phyloP scores from a whole-genome alignment of 768 basidiomycete species.

The Termitomyces titanicus region DNA sequence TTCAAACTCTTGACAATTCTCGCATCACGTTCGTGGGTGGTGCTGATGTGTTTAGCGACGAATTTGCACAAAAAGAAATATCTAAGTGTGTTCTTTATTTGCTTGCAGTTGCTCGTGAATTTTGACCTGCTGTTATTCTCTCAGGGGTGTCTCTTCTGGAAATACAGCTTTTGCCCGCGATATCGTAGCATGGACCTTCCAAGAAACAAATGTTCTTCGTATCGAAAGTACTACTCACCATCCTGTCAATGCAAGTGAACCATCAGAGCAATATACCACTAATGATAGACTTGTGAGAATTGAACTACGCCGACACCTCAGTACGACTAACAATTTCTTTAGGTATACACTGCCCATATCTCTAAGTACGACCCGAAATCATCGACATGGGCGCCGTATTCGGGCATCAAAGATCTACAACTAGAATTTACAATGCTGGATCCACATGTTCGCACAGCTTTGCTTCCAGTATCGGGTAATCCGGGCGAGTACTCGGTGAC shows the following conservation, averaged over 20 bases:
- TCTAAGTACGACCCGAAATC: slow-evolving; percentile 60
- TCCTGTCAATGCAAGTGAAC: slow-evolving; percentile 54
- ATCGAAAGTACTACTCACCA: slow-evolving; percentile 76
- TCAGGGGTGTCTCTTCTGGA: slow-evolving; percentile 59
- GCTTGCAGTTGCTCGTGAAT: not conserved
- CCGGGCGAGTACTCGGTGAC: slow-evolving; percentile 75
- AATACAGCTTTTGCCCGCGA: slow-evolving; percentile 76
- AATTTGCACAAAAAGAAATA: slow-evolving; percentile 61
- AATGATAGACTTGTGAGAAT: slow-evolving; percentile 76
- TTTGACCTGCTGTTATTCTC: slow-evolving; percentile 1
- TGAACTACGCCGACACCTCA: not conserved
- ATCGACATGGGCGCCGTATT: slow-evolving; percentile 67
- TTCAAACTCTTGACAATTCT: slow-evolving; percentile 79
- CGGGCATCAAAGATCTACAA: slow-evolving; percentile 75
- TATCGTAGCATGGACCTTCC: slow-evolving; percentile 87
- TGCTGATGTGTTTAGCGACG: slow-evolving; percentile 75
- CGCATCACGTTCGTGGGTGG: slow-evolving; percentile 83
- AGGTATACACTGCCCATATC: slow-evolving; percentile 76
- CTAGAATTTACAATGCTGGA: slow-evolving; percentile 99
- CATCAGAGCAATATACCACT: slow-evolving; percentile 76
- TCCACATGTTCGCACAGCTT: slow-evolving; percentile 84
- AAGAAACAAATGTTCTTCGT: slow-evolving; percentile 76
- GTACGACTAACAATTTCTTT: slow-evolving; percentile 2
- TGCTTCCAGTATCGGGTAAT: slow-evolving; percentile 51
- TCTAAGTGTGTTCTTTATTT: slow-evolving; percentile 41